A percentile compares a stretch with the other conserved stretches of the same genome.
Conservation (phyloP, 441 rosid species). For the Brassica balearica region DNA sequence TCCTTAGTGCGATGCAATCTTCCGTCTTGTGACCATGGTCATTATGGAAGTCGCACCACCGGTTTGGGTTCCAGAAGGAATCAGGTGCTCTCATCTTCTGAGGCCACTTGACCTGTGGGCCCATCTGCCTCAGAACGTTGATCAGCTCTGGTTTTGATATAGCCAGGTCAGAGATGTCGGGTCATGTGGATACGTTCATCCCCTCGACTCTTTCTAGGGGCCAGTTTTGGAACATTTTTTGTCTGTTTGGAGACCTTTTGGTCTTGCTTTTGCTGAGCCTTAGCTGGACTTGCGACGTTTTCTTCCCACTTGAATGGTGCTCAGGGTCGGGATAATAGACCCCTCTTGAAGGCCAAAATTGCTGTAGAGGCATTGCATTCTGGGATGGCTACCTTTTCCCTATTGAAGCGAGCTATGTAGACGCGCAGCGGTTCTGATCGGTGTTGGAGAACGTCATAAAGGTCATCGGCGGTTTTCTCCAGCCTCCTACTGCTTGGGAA, state of each 20-base stretch:
- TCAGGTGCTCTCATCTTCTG: too few relatives aligned
- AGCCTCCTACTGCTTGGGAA: not conserved
- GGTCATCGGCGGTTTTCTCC: not conserved
- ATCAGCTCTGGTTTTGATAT: not conserved
- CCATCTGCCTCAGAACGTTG: not conserved
- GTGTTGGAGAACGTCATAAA: not conserved
- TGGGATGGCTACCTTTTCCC: too few relatives aligned
- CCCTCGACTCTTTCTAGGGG: not conserved
- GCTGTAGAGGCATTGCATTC: too few relatives aligned
- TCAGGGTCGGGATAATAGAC: not conserved
- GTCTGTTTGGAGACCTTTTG: not conserved
- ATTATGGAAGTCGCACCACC: too few relatives aligned
- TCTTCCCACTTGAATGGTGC: too few relatives aligned
- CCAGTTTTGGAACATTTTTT: not conserved
- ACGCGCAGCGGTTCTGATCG: too few relatives aligned
- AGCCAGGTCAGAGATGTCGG: not conserved
- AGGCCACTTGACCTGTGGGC: too few relatives aligned
- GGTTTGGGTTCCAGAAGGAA: too few relatives aligned
- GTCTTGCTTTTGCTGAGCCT: not conserved
- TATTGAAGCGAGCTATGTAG: too few relatives aligned
- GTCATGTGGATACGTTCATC: not conserved
- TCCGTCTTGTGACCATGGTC: too few relatives aligned
- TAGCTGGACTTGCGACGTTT: not conserved
- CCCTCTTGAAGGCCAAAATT: not conserved
- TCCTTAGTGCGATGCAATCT: not conserved